Conservation (phyloP, 1,284 basidiomycete genomes). For the Hypsizygus ulmarius region DNA sequence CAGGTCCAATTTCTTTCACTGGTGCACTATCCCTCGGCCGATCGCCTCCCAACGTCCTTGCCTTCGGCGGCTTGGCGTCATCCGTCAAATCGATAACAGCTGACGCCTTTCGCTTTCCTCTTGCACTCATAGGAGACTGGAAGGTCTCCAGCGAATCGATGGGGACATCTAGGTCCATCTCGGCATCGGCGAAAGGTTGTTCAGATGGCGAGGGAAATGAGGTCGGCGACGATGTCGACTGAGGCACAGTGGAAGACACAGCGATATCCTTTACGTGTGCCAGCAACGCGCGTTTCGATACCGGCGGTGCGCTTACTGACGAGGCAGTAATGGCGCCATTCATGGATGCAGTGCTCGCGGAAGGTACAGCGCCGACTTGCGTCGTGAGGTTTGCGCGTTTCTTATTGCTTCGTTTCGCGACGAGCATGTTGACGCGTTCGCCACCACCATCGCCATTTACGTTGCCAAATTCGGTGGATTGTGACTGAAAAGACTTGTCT, state of each 20-base stretch:
- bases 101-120: constrained; percentile 51
- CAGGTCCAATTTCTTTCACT: constrained; percentile 49
- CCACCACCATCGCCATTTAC: constrained; percentile 39
- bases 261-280: constrained; percentile 15
- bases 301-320: constrained; percentile 14
- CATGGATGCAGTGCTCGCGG: constrained; percentile 19
- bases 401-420: constrained; percentile 70
- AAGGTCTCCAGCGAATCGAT: constrained; percentile 46
- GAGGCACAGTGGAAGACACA: constrained; percentile 20
- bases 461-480: constrained; percentile 35
- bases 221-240: constrained; percentile 23
- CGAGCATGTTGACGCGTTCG: constrained; percentile 67
- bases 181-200: constrained; percentile 37
- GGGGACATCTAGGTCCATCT: constrained; percentile 50
- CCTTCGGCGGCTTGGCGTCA: constrained; percentile 34
- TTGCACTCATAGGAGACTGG: constrained; percentile 24
- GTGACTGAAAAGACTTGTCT: constrained; percentile 22
- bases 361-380: constrained; percentile 26
- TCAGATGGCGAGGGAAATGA: constrained; percentile 43
- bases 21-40: constrained; percentile 47
- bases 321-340: constrained; percentile 13
- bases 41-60: constrained; percentile 74
- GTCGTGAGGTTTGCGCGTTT: constrained; percentile 61
- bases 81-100: constrained; percentile 44
- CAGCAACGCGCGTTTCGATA: constrained; percentile 22